Percentiles rank a stretch among this genome's conserved stretches.
phyloP scores from a whole-genome alignment of 2,329 filamentous ascomycete species.

The Sporothrix brunneoviolacea region DNA sequence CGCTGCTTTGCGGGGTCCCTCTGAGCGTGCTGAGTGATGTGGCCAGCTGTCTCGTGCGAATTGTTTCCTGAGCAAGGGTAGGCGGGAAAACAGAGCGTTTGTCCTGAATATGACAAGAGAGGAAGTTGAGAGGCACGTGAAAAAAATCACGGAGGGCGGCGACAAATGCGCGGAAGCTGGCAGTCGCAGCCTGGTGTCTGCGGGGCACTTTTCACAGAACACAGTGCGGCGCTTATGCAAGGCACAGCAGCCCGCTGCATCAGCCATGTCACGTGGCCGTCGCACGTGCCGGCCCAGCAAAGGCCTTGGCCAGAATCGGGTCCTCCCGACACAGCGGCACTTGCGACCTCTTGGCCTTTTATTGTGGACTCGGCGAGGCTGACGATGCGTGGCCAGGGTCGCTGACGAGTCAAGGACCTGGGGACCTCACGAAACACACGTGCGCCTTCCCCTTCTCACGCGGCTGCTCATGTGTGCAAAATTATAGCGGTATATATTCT shows the following conservation, averaged over 20 bases:
- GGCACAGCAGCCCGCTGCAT: too few species aligned
- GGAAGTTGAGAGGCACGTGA: background rate
- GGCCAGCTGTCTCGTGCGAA: too few species aligned
- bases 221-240: constrained; percentile 6
- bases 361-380: constrained; percentile 5
- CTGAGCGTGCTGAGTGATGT: too few species aligned
- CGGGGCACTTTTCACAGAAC: background rate
- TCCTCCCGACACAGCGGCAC: background rate
- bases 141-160: background rate
- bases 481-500: background rate
- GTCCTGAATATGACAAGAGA: background rate
- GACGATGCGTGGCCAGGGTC: background rate
- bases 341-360: constrained; percentile 5
- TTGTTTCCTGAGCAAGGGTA: too few species aligned
- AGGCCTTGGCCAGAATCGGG: background rate
- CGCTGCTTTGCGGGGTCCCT: too few species aligned
- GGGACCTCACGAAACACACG: too few species aligned
- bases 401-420: too few species aligned
- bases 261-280: background rate
- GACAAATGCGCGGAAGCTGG: background rate
- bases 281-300: too few species aligned
- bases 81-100: too few species aligned
- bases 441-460: too few species aligned
- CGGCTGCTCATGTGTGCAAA: too few species aligned
- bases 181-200: background rate